phyloP scores from a whole-genome alignment of 768 basidiomycete genomes.

The Gymnopilus junonius region DNA sequence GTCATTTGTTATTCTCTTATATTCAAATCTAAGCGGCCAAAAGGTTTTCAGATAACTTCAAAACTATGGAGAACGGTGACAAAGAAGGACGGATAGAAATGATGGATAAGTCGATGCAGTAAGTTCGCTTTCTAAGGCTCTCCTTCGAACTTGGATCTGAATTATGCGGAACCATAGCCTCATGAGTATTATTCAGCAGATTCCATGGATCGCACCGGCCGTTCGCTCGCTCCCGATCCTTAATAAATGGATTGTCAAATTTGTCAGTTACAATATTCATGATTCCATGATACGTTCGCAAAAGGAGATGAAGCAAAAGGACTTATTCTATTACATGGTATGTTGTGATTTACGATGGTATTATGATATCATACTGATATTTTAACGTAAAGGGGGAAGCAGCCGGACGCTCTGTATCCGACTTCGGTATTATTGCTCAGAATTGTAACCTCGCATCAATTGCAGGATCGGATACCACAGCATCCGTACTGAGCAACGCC shows the following conservation, averaged over 20 bases:
- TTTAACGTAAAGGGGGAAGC: slow-evolving; percentile 10
- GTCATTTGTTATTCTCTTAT: neutral
- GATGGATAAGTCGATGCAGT: slow-evolving; percentile 22
- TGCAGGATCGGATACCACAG: slow-evolving; percentile 33
- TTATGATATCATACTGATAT: neutral
- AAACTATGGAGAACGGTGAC: slow-evolving; percentile 31
- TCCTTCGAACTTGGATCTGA: neutral
- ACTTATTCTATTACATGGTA: slow-evolving; percentile 33
- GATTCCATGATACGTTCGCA: slow-evolving; percentile 22
- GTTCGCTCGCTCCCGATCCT: slow-evolving; percentile 11
- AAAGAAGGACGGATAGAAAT: slow-evolving; percentile 19
- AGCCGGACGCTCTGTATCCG: slow-evolving; percentile 5
- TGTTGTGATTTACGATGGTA: slow-evolving; percentile 6
- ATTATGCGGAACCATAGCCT: slow-evolving; percentile 4
- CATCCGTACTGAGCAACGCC: slow-evolving; percentile 23
- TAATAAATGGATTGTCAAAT: slow-evolving; percentile 4
- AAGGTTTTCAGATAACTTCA: slow-evolving; percentile 34
- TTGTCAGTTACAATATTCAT: slow-evolving; percentile 12
- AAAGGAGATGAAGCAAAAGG: slow-evolving; percentile 19
- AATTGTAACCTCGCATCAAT: slow-evolving; percentile 27
- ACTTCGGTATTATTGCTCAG: slow-evolving; percentile 12
- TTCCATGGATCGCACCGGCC: slow-evolving; percentile 20
- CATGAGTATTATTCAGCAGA: slow-evolving; percentile 22
- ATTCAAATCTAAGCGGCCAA: neutral
- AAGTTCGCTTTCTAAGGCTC: neutral